phyloP scores from a whole-genome alignment of 345 rosid species.

The Populus deltoides region DNA sequence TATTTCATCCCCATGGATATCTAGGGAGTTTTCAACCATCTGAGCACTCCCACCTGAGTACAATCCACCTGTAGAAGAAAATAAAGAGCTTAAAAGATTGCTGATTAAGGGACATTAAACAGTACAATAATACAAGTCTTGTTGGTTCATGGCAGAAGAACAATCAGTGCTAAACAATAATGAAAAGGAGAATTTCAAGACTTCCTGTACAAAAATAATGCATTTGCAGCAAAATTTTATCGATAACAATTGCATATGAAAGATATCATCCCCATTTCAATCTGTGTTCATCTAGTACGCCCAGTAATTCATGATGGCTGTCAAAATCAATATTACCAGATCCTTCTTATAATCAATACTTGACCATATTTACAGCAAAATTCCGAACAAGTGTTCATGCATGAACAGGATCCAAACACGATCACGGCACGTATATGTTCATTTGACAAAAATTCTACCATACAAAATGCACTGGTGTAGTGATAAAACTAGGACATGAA shows the following conservation, averaged over 20 bases:
- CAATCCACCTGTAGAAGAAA: slow-evolving; percentile 58
- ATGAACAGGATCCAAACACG: background rate
- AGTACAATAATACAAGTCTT: background rate
- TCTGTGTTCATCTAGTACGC: no score
- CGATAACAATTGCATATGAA: no score
- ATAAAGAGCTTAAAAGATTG: slow-evolving; percentile 1
- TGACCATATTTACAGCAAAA: background rate
- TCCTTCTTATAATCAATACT: background rate
- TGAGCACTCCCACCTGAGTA: slow-evolving; percentile 98
- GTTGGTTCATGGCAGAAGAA: background rate
- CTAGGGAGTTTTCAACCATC: slow-evolving; percentile 82
- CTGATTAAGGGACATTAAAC: background rate
- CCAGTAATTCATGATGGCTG: background rate
- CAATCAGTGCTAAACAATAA: background rate
- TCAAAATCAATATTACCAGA: background rate
- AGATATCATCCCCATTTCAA: no score
- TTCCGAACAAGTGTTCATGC: background rate
- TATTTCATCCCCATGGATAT: slow-evolving; percentile 91
- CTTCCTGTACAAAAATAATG: background rate
- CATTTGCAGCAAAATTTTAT: background rate
- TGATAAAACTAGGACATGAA: slow-evolving; percentile 9
- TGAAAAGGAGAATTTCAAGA: background rate
- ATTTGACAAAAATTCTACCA: background rate
- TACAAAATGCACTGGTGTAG: background rate
- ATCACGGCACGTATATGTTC: background rate